Conservation (phyloP, 352 stramenopile genomes). For the Phytopythium chamaehyphon region DNA sequence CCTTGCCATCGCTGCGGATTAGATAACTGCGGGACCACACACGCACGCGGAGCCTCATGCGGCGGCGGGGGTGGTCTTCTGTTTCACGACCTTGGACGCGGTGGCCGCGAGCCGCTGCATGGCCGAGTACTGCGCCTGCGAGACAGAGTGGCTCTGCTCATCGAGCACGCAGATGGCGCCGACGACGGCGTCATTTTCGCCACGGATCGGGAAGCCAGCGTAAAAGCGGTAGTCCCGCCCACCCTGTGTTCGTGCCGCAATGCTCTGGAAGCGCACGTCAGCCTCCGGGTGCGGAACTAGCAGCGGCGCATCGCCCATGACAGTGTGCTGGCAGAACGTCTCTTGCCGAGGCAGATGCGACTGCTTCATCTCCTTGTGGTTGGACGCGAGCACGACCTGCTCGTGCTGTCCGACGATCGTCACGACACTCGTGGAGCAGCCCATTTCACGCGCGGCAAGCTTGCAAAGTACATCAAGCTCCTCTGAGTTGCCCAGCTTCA, state of each 20-base stretch:
- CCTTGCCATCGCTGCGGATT: no score
- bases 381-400: conserved; percentile 33
- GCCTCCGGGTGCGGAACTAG: conserved; percentile 46
- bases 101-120: conserved; percentile 38
- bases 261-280: conserved; percentile 44
- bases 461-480: conserved; percentile 61
- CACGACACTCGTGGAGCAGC: conserved; percentile 45
- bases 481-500: conserved; percentile 42
- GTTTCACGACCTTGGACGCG: conserved; percentile 35
- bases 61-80: conserved; percentile 8
- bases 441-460: conserved; percentile 50
- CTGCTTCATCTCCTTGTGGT: conserved; percentile 14
- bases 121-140: conserved; percentile 37
- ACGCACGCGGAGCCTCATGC: background rate
- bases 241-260: conserved; percentile 16
- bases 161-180: conserved; percentile 51
- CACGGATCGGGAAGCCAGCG: conserved; percentile 39
- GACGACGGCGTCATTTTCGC: conserved; percentile 27
- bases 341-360: conserved; percentile 25
- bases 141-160: conserved; percentile 28
- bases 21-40: no score
- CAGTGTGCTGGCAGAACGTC: conserved; percentile 40
- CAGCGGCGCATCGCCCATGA: conserved; percentile 46
- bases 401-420: conserved; percentile 54
- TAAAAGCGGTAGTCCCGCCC: conserved; percentile 41